Base-by-base conservation (phyloP, 768 basidiomycete genomes). In the Auriculariales sp. region DNA sequence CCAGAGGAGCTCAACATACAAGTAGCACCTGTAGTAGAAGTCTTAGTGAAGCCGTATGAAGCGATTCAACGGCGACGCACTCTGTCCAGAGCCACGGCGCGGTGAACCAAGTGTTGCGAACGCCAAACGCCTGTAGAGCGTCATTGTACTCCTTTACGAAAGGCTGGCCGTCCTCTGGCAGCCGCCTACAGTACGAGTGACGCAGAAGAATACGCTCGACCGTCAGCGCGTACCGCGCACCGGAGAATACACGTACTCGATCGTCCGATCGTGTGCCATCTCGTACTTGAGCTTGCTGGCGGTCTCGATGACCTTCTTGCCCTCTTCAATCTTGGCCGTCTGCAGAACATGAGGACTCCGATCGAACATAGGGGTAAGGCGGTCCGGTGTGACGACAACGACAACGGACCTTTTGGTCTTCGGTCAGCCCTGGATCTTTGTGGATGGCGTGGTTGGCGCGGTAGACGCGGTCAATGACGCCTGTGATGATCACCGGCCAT, bases 1-100 rank as follows among this genome's bases (percentile, higher is more conserved):
- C 32, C 9, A 46, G 50, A 51, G 34, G 29, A 11, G 17, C 36
- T 51, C 14, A 32, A 65, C 77, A 57, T 49, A 86, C 84, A 87
- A 59, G 57, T 87, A 87, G 53, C 84, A 87, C 62, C 83, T 86
- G 53, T 1, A 50, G 5, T 14, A 31, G 27, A 36, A 15, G 17
- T 52, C 22, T n/a, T 17, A 12, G 17, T 27, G 22, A 36, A 19
- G 25, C 22, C 29, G 32, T 12, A 35, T 32, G 12, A 46, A 49
- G 19, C 10, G 27, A 28, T 22, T 53, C 47, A 49, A 32, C 51
- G 52, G 59, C 47, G 48, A 66, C 83, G 55, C 68, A 95, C 82
- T 97, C 94, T 50, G 91, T 90, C 62, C 73, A 97, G n/a, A 99
- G 72, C 94, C 94, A 99, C 1, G 92, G 89, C 4, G 87, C 79